A percentile compares a stretch with the other conserved stretches of the same genome.
These are phyloP conservation scores for Leptographium radiaticola DNA, from an alignment of 2,329 filamentous ascomycete genomes.

Conservation along the genomic window DNA sequence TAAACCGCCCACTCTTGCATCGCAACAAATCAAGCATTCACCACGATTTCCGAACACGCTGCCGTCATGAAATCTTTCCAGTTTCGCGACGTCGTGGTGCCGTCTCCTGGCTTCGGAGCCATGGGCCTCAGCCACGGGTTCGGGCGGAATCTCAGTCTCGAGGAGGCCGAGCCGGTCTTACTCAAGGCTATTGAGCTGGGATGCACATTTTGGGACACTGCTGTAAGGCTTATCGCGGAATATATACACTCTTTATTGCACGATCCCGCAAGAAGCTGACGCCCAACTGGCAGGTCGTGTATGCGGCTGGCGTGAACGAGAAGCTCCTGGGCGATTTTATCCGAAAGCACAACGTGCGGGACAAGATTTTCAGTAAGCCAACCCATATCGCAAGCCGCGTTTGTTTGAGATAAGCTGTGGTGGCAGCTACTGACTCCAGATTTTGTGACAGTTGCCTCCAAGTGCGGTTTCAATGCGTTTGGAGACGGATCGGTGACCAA, in stretches of 20 bases:
- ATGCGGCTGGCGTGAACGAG: not conserved
- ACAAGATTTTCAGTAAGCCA: not conserved
- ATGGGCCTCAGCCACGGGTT: conserved; percentile 24
- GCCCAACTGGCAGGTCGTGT: not conserved
- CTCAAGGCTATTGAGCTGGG: conserved; percentile 8
- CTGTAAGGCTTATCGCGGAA: not conserved
- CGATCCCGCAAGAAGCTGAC: too few species aligned
- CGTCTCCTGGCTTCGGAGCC: conserved; percentile 32
- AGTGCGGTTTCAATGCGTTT: conserved; percentile 29
- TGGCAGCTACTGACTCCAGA: not conserved
- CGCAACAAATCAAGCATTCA: too few species aligned
- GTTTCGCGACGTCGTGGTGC: conserved; percentile 25
- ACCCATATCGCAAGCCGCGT: too few species aligned
- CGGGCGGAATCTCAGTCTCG: not conserved
- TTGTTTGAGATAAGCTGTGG: not conserved
- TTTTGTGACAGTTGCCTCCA: conserved; percentile 23
- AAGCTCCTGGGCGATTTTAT: conserved; percentile 1
- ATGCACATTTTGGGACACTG: conserved; percentile 8
- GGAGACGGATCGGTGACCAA: conserved; percentile 11
- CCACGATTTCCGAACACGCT: too few species aligned
- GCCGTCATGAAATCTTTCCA: conserved; percentile 20
- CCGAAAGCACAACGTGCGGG: not conserved
- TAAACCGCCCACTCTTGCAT: too few species aligned
- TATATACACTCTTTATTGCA: not conserved
- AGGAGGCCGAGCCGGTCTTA: conserved; percentile 6